Conservation (phyloP, 495 filamentous ascomycete genomes). For the Tuber aestivum region DNA sequence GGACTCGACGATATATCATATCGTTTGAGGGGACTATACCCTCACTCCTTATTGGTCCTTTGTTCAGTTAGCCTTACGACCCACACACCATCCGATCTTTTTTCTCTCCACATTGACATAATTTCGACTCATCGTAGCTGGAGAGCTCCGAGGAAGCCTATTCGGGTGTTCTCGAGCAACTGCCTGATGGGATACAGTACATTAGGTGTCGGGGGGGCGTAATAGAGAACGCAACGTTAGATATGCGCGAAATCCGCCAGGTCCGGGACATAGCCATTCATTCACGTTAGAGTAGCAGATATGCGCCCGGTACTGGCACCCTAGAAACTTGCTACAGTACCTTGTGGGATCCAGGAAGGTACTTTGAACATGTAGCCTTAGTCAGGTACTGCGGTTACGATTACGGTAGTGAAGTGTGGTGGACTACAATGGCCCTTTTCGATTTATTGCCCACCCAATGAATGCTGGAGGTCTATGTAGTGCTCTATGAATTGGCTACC, state of each 20-base stretch:
- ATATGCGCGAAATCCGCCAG: background rate
- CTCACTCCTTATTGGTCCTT: background rate
- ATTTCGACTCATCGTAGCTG: background rate
- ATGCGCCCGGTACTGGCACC: background rate
- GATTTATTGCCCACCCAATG: background rate
- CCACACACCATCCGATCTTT: background rate
- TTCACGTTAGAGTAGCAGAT: background rate
- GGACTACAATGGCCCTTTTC: background rate
- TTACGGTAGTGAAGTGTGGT: background rate
- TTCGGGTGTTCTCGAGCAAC: background rate
- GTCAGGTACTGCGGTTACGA: background rate
- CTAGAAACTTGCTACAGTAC: background rate
- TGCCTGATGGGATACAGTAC: background rate
- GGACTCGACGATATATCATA: background rate
- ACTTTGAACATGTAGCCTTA: background rate
- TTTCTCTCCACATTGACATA: background rate
- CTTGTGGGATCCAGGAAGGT: background rate
- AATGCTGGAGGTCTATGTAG: background rate
- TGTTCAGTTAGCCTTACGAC: background rate
- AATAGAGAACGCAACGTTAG: background rate
- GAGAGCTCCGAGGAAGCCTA: background rate
- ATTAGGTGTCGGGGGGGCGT: background rate
- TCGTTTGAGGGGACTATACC: background rate
- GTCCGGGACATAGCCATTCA: background rate
- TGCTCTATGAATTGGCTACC: background rate